Evolutionary conservation across 257 asterid species (phyloP).

Genomic region (Rubia yunnanensis): DNA sequence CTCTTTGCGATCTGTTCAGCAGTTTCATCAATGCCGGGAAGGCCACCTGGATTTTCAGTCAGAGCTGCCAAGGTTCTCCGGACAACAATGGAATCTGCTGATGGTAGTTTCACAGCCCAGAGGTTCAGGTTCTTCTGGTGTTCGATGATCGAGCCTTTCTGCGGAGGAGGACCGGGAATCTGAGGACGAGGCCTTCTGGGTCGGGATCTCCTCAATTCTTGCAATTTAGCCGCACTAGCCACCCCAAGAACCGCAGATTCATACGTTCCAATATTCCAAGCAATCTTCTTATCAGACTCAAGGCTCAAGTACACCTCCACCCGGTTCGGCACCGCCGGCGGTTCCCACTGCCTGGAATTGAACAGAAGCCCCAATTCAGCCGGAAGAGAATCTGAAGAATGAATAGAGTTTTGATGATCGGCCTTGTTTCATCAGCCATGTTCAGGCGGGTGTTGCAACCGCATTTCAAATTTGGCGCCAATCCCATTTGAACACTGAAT

Average conservation of each 20-base stretch:
- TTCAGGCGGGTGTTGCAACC: too few species aligned
- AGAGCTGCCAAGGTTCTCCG: slow-evolving; percentile 53
- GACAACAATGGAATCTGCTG: slow-evolving; percentile 74
- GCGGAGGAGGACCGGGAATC: slow-evolving; percentile 79
- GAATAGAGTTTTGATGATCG: too few species aligned
- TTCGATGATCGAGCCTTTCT: slow-evolving; percentile 44
- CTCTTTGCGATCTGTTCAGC: slow-evolving; percentile 34
- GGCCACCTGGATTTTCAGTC: slow-evolving; percentile 51
- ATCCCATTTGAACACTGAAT: too few species aligned
- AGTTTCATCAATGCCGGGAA: slow-evolving; percentile 56
- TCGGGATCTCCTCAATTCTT: slow-evolving; percentile 46
- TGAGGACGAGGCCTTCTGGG: slow-evolving; percentile 66
- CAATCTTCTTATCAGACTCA: slow-evolving; percentile 63
- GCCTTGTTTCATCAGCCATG: too few species aligned
- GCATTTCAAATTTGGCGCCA: too few species aligned
- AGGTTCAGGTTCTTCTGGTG: slow-evolving; percentile 59
- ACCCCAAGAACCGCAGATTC: slow-evolving; percentile 84
- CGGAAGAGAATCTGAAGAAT: too few species aligned
- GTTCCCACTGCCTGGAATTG: slow-evolving; percentile 54
- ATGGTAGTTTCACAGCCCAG: slow-evolving; percentile 75
- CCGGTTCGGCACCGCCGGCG: slow-evolving; percentile 40
- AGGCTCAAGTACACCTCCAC: slow-evolving; percentile 81
- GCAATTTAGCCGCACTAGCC: slow-evolving; percentile 48
- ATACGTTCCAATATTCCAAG: slow-evolving; percentile 63
- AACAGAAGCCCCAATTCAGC: slow-evolving; percentile 77